Evolutionary conservation across 208 protist species (phyloP), one percentile per base, ranked within the genome.

Genomic region (Tritrichomonas musculus): DNA sequence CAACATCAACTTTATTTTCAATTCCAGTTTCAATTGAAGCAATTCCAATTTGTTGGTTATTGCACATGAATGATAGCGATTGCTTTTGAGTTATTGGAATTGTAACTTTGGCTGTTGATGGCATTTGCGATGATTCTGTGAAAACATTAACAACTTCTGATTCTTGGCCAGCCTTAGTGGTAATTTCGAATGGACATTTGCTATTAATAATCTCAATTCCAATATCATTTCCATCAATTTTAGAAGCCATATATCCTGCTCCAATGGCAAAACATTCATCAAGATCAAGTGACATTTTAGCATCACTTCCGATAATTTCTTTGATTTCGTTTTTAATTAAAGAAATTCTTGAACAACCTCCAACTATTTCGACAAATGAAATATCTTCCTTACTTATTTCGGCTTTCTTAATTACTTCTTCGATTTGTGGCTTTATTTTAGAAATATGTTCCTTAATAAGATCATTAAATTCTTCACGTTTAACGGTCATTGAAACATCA

Each of bases 371-470:
- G 39, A 94, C 69, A 11, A 93, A 69, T 25, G 82, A 92, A 9
- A 94, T n/a, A 93, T 94, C 94, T 66, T 93, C n/a, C 22, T 80
- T 88, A n/a, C 73, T 94, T 17, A 82, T 39, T 20, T 65, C 49
- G 33, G 73, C 72, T 5, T 69, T 27, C 44, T 93, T 57, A 17
- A 94, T n/a, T 1, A 66, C 39, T 30, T 47, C 80, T 41, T 94
- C 93, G 41, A 94, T 94, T 53, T 93, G 94, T 33, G 77, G 64
- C 8, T 93, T 30, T 5, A 94, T 94, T 50, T 36, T 44, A 17
- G 47, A n/a, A 17, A 94, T 57, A 2, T 94, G 39, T 27, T 77
- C 69, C 4, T 20, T 65, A 30, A 84, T 88, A 20, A 44, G 49
- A 9, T 44, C 53, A 65, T 94, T 93, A 50, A 94, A 94, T 41